Base-by-base conservation (phyloP, 768 basidiomycete genomes). In the Phaeotremella skinneri region DNA sequence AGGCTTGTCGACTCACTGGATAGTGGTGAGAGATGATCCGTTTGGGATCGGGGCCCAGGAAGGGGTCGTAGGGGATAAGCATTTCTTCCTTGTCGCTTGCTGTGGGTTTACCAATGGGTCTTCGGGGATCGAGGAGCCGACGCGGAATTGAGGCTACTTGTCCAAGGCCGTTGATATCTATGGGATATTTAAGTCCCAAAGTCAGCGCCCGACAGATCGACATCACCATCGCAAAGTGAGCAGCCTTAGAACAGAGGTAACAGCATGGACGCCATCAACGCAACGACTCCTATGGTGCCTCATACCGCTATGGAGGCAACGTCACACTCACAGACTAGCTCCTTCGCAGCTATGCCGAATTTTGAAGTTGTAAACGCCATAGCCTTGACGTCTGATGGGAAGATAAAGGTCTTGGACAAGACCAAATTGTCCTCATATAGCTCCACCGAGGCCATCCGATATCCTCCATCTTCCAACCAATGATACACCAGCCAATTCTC, bases 401-500 rank as follows among this genome's bases (percentile, higher is more conserved):
- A 83, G 26, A 88, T 78, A 75, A 83, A 94, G 0, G 87, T 80
- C 68, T 87, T 85, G 54, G 89, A 84, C 58, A 85, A 82, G 0
- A 82, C 79, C n/a, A 81, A 87, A 4, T 82, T 73, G 0, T 90
- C 89, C 73, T 98, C 93, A 75, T 92, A 96, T 48, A 96, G 78
- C 78, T 98, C 94, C 2, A 92, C 88, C 17, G 84, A 87, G 2
- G 91, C 86, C 49, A 94, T 77, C 50, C 84, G 81, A 71, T 86
- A 84, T 0, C 89, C 86, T 68, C 87, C 89, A 2, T 85, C 78
- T 13, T 80, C 82, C 52, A 90, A 87, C 71, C 85, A 91, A 72
- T 89, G 82, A 78, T 91, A 94, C 6, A 91, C 87, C 43, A 98
- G 74, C 92, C 93, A 96, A 73, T 98, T 96, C 78, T 97, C 93